Base-by-base conservation (phyloP, 2,329 filamentous ascomycete species). In the Phyllosticta citriasiana region DNA sequence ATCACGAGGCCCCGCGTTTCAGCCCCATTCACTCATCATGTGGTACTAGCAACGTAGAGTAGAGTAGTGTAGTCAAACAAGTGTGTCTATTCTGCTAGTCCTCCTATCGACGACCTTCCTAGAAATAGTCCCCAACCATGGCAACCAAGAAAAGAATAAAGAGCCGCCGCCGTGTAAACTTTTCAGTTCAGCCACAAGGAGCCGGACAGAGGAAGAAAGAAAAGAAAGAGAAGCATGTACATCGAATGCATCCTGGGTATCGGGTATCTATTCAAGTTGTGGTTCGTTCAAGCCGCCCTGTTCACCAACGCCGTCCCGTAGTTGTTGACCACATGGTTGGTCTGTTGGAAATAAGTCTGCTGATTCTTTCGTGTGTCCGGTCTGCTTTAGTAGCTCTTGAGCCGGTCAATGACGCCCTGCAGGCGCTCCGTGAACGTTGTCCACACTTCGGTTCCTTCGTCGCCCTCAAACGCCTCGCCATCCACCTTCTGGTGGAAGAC, bases 401-500 rank as follows among this genome's bases (percentile, higher is more conserved):
- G 70, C 59, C 76, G 72, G 64, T 75, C 72, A 30, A 84, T 75
- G 8, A 86, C 80, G 25, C 74, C 73, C 68, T 82, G 77, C 53
- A 87, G 72, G 50, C 80, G 78, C 61, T 75, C 71, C 3, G 82
- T 83, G 64, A 85, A 82, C 24, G 77, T 80, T 59, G 70, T 70
- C 72, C 74, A 74, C 3, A 74, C 73, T 61, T 77, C 73, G 59
- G 76, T 74, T 1, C 78, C 74, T 61, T 82, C 80, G 47, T 77
- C 75, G 40, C 77, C 77, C 25, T 78, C 75, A 16, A 71, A 70
- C 59, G 62, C 65, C 24, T 65, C 59, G 14, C 67, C 65, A 7
- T 88, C 85, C 14, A 85, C 83, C 63, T 79, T 78, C 63, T 80
- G 79, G 67, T 88, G 79, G 64, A 86, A 81, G 50, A 76, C 74